Evolutionary conservation across 371 early-diverging fungal genomes (phyloP).

Genomic region (Mortierella sp.): DNA sequence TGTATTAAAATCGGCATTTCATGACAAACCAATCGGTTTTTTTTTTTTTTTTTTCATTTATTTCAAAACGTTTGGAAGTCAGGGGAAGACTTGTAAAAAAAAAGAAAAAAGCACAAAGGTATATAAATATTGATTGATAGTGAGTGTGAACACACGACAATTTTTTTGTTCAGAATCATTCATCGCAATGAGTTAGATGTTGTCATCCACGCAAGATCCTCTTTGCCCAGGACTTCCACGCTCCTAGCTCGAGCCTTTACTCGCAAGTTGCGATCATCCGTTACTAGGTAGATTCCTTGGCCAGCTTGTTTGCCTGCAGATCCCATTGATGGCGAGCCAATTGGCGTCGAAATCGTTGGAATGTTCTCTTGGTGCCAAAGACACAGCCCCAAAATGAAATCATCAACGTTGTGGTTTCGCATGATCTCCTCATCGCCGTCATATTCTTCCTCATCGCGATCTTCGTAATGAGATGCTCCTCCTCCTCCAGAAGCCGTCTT

Average conservation of each 20-base stretch:
- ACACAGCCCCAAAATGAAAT: constrained; percentile 72
- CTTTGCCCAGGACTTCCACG: constrained; percentile 64
- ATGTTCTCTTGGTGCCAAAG: constrained; percentile 57
- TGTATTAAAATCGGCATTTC: background rate
- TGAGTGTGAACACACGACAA: background rate
- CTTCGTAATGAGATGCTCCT: constrained; percentile 11
- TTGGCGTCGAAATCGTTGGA: constrained; percentile 3
- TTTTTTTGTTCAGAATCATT: background rate
- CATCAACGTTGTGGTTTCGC: constrained; percentile 74
- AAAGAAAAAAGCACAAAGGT: background rate
- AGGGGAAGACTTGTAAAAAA: background rate
- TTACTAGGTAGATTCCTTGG: constrained; percentile 66
- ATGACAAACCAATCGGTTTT: too few species aligned
- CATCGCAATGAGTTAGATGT: constrained; percentile 2
- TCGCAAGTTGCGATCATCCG: constrained; percentile 75
- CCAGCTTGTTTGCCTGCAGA: constrained; percentile 3
- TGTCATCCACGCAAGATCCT: constrained; percentile 49
- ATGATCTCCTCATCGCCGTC: constrained; percentile 62
- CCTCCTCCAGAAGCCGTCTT: constrained; percentile 16
- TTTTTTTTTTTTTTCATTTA: too few species aligned
- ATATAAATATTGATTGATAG: background rate
- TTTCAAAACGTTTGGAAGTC: background rate
- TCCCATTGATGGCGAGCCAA: constrained; percentile 8
- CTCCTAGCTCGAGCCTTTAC: constrained; percentile 76
- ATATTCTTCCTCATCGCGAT: constrained; percentile 31